Conservation (phyloP, 2,329 filamentous ascomycete genomes). For the Xylogone sp. region DNA sequence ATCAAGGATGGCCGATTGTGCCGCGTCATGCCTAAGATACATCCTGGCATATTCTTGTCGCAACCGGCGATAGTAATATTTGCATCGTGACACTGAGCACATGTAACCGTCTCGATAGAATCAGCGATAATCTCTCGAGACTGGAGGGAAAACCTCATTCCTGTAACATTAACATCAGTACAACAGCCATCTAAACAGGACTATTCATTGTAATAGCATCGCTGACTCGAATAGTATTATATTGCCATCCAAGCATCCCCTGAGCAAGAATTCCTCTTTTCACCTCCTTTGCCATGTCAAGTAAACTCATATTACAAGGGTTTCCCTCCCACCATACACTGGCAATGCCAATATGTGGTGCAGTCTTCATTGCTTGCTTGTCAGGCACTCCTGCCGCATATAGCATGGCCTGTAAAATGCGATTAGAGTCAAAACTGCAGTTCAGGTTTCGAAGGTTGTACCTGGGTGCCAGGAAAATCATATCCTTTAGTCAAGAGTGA, state of each 20-base stretch:
- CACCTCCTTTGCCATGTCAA: too few species aligned
- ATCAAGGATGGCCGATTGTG: conserved; percentile 92
- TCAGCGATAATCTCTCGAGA: conserved; percentile 87
- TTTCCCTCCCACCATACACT: conserved; percentile 98
- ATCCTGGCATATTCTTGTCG: conserved; percentile 97
- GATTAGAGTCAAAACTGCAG: neutral
- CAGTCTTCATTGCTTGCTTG: conserved; percentile 80
- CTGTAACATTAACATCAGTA: conserved; percentile 44
- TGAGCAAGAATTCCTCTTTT: too few species aligned
- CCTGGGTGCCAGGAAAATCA: conserved; percentile 90
- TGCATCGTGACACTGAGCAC: too few species aligned
- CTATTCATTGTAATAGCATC: conserved; percentile 72
- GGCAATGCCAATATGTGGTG: conserved; percentile 85
- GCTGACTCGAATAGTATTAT: conserved; percentile 57
- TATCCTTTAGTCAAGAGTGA: conserved; percentile 76
- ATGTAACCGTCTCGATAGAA: too few species aligned
- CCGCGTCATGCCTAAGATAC: conserved; percentile 83
- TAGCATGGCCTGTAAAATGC: conserved; percentile 70
- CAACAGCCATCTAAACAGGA: conserved; percentile 95
- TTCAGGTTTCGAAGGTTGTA: conserved; percentile 36
- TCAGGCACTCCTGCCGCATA: conserved; percentile 89
- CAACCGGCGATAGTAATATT: too few species aligned
- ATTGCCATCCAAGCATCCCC: too few species aligned
- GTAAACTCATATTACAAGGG: conserved; percentile 76
- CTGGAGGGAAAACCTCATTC: conserved; percentile 92